Base-by-base conservation (phyloP, 2,329 filamentous ascomycete species). In the Aspergillus piperis region DNA sequence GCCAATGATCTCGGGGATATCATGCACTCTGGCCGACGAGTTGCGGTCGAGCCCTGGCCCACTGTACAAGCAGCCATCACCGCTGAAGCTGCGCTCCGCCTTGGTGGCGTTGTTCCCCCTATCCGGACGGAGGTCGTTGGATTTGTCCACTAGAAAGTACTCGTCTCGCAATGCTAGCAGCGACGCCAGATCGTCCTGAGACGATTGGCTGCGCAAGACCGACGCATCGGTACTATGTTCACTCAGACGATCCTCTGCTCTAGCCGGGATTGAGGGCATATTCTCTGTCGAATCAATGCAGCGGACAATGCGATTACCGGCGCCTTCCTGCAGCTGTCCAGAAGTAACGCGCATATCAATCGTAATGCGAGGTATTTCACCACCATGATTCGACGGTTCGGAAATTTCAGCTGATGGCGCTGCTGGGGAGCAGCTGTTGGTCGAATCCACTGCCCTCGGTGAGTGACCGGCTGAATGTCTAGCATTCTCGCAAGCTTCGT, bases 71-170 rank as follows among this genome's bases (percentile, higher is more conserved):
- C 58, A 64, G 23, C 62, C 67, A n/a, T 70, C 66, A 8, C 63
- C 64, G 30, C 54, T 41, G 25, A 65, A 53, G 15, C 54, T 57
- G 11, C 59, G 49, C 30, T 63, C 62, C 30, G 59, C 53, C 53
- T 73, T 74, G 4, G 67, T 60, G 8, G 68, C 62, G 36, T 67
- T 65, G 27, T 71, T 62, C 8, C 67, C 72, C 17, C 63, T 41
- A 51, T 70, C 68, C 2, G 69, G 71, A 30, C 63, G 62, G 5
- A 60, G 58, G 47, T 60, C 64, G 47, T 51, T 66, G 10, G 63
- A 64, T 57, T 73, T 75, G 49, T 73, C 71, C 5, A 67, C 66
- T 49, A 68, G 58, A 49, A 69, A 73, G 54, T 68, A 73, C 52
- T 72, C 73, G 19, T 74, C 66, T 39, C 63, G 54, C 13, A 63